Base-by-base conservation (phyloP, 1,139 yeast species). In the Arxiozyma slooffiae region DNA sequence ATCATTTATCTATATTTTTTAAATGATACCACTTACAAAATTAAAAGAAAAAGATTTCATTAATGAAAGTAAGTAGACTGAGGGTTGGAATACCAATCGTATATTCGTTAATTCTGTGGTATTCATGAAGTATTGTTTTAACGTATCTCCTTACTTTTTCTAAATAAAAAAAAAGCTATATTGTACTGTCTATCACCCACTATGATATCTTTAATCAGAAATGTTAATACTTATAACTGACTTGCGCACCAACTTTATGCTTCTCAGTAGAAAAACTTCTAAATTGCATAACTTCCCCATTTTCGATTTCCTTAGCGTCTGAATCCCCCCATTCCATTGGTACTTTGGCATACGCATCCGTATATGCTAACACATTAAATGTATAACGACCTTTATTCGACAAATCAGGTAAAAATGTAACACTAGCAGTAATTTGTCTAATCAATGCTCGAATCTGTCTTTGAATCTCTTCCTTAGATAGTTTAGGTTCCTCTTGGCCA, bases 281-380 rank as follows among this genome's bases (percentile, higher is more conserved):
- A 59, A 89, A 80, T 60, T 80, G 78, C 9, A 89, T 95, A 44
- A 75, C 72, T 22, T 80, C 79, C 3, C 78, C 77, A 43, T 82
- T 81, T 21, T 65, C 64, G 18, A 87, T 72, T 48, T 78, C 75
- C 55, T 78, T 77, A 7, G 80, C 76, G 59, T 81, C 88, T 6
- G 90, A 78, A 62, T 89, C 96, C 18, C 81, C 80, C 97, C 97
- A 90, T 63, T 88, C 95, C 24, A 74, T 71, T 0, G 96, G 96
- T 3, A 85, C 83, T 40, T 76, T 77, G 16, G 84, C 80, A 54
- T 78, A 78, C 1, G 83, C 82, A 57, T 84, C 88, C 0, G 96
- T 86, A 63, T 86, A 85, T 0, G 89, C 96, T 53, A 89, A 71
- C 1, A 90, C 95, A 61, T 86, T 89, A 67, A 90, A 89, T 0